Base-by-base conservation (phyloP, 352 stramenopile genomes). In the Phytophthora citricola region DNA sequence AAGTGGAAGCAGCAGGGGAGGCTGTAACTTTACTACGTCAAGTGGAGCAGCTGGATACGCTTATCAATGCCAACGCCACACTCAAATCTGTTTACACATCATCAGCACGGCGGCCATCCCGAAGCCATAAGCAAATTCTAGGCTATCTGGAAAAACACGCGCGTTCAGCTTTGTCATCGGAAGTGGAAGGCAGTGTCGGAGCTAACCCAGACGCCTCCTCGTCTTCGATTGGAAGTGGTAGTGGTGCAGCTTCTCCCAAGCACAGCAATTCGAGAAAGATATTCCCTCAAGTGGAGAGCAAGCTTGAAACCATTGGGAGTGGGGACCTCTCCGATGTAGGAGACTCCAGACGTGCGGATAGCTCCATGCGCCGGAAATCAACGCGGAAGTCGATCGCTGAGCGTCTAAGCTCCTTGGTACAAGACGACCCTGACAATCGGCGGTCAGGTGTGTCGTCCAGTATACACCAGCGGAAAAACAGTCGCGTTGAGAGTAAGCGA, bases 11-110 rank as follows among this genome's bases (percentile, higher is more conserved):
- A 56, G 48, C 22, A 4, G 70, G 60, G 4, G 69, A 75, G 22
- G 75, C 59, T 44, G 54, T 79, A 34, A 34, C 8, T 34, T 34
- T 34, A 17, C 45, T 84, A 5, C 72, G 76, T 32, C 63, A 71
- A n/a, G 71, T 85, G 5, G 66, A 82, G 52, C 70, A 76, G 34
- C 49, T 85, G 50, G 76, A 85, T 36, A 71, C 74, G 1, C 43
- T 78, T 4, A 79, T 79, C 29, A 85, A 85, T 39, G 76, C 73
- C 12, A 72, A 46, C 11, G 64, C 64, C 32, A 72, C 57, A 14
- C 58, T 67, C 22, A 67, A 59, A 55, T 34, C 31, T 34, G 57
- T 51, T 6, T 15, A 58, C 38, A 10, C 51, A 50, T 32, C 49
- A 5, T 40, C 56, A 9, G 26, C 48, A 15, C 56, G 47, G 24